Evolutionary conservation across 176 grass and related monocot genomes (phyloP).

Genomic region (Hsuehochloa calcarea): DNA sequence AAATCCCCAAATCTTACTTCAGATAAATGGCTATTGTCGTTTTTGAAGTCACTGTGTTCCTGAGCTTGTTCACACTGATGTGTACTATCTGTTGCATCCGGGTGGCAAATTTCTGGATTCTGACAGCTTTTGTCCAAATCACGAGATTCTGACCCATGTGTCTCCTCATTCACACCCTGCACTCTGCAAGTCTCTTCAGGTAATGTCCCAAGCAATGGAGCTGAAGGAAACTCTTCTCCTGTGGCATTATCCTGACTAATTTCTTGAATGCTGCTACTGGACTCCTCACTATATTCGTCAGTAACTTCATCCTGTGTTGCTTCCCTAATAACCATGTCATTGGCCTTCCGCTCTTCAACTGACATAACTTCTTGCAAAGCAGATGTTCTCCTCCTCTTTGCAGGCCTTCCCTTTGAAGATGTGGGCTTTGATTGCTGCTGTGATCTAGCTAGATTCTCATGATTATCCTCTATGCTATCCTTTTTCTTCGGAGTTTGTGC

Average conservation of each 20-base stretch:
- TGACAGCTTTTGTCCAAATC: background rate
- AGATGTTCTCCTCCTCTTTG: slow-evolving; percentile 33
- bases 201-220: slow-evolving; percentile 4
- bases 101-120: background rate
- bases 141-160: slow-evolving; percentile 3
- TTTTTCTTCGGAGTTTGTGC: background rate
- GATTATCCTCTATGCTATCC: background rate
- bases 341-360: slow-evolving; percentile 6
- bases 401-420: slow-evolving; percentile 21
- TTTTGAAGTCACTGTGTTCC: background rate
- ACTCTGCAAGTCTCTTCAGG: background rate
- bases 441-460: background rate
- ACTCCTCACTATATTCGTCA: background rate
- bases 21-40: slow-evolving; percentile 2
- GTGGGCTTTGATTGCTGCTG: slow-evolving; percentile 2
- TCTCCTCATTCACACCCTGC: background rate
- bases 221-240: background rate
- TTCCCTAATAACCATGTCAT: slow-evolving; percentile 1
- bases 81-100: background rate
- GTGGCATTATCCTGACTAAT: background rate
- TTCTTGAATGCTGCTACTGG: background rate
- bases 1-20: background rate
- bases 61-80: background rate
- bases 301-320: background rate
- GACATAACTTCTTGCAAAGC: slow-evolving; percentile 13